phyloP scores from a whole-genome alignment of 78 protist species.

The Diacronema lutheri region DNA sequence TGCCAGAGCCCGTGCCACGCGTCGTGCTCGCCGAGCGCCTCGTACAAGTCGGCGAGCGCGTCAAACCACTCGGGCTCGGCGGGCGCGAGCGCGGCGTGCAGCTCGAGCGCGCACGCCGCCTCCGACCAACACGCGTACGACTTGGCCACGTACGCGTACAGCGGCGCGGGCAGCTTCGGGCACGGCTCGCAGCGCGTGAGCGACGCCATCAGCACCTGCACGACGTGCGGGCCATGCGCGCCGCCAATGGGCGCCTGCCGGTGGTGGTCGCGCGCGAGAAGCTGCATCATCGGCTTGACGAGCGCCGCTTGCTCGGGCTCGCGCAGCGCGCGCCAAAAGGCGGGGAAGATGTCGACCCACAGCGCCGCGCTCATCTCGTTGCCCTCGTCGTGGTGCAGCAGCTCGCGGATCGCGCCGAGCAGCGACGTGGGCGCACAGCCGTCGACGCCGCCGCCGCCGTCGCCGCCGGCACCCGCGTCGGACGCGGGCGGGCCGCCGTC shows the following conservation, averaged over 20 bases:
- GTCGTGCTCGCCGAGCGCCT: slow-evolving; percentile 2
- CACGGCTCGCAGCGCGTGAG: slow-evolving; percentile 49
- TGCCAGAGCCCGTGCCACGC: not conserved
- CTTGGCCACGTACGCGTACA: slow-evolving; percentile 57
- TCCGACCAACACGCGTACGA: slow-evolving; percentile 61
- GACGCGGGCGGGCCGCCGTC: not conserved
- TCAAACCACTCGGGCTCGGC: not conserved
- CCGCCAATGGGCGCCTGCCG: not conserved
- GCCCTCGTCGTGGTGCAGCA: not conserved
- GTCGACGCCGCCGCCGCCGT: not conserved
- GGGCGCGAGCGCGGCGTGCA: not conserved
- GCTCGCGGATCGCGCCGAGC: slow-evolving; percentile 20
- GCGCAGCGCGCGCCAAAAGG: not conserved
- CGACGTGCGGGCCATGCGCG: slow-evolving; percentile 23
- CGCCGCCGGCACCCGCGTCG: not conserved
- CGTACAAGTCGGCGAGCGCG: slow-evolving; percentile 25
- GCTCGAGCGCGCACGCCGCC: slow-evolving; percentile 52
- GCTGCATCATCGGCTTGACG: slow-evolving; percentile 19
- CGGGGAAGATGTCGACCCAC: slow-evolving; percentile 24
- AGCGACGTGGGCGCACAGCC: not conserved
- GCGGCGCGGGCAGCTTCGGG: slow-evolving; percentile 60
- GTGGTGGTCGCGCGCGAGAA: slow-evolving; percentile 24
- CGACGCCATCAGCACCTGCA: slow-evolving; percentile 56
- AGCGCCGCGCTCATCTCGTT: not conserved
- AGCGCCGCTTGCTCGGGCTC: not conserved